phyloP scores from a whole-genome alignment of 78 protist genomes.

The Corallochytrium limacisporum region DNA sequence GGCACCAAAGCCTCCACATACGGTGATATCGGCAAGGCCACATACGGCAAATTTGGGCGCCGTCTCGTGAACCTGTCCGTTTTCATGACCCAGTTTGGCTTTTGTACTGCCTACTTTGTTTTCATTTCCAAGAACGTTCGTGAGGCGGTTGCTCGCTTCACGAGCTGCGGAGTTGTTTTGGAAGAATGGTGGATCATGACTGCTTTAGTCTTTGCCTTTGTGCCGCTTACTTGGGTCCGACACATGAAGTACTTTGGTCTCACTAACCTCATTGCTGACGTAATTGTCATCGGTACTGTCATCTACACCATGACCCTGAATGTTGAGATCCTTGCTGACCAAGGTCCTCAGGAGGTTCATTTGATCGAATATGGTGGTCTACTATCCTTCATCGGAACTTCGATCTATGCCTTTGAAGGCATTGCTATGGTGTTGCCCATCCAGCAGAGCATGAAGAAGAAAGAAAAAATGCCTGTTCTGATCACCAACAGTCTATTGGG shows the following conservation, averaged over 20 bases:
- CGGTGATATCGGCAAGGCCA: neutral
- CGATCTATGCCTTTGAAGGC: slow-evolving; percentile 13
- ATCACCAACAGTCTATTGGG: no score
- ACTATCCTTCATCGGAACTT: slow-evolving; percentile 10
- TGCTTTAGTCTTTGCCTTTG: neutral
- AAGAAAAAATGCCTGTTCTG: neutral
- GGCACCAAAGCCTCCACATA: neutral
- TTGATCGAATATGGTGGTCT: no score
- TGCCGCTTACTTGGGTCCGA: slow-evolving; percentile 16
- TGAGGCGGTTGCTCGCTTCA: neutral
- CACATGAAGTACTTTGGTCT: slow-evolving; percentile 6
- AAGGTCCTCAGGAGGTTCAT: no score
- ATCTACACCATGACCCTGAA: no score
- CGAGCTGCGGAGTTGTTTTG: no score
- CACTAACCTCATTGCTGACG: slow-evolving; percentile 22
- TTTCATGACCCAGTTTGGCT: slow-evolving; percentile 16
- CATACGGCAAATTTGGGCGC: slow-evolving; percentile 1
- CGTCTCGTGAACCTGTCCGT: slow-evolving; percentile 1
- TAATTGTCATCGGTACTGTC: slow-evolving; percentile 6
- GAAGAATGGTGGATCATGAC: no score
- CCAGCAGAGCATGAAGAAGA: neutral
- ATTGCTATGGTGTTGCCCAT: slow-evolving; percentile 16
- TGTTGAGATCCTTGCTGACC: no score
- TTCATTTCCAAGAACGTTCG: slow-evolving; percentile 13
- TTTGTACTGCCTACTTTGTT: slow-evolving; percentile 15